Percentiles rank a stretch among this genome's conserved stretches.
phyloP scores from a whole-genome alignment of 1,284 basidiomycete genomes.

The Leccinum griseonigrum region DNA sequence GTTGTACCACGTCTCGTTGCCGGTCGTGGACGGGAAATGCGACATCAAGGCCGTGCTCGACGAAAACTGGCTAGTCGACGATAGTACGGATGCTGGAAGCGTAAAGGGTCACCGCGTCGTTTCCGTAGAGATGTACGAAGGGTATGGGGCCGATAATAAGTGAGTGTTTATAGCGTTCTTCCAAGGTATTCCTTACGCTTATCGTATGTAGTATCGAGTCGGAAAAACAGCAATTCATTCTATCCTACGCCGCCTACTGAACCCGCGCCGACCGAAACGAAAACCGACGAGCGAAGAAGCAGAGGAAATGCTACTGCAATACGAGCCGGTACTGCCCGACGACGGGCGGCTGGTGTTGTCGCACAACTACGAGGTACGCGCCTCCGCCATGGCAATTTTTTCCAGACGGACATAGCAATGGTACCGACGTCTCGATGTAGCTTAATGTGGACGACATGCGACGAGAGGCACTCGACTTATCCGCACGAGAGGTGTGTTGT shows the following conservation, averaged over 20 bases:
- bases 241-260: constrained; percentile 73
- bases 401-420: constrained; percentile 21
- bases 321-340: constrained; percentile 75
- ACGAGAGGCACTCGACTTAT: constrained; percentile 41
- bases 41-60: constrained; percentile 68
- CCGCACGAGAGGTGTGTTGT: constrained; percentile 39
- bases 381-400: background rate
- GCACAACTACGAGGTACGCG: constrained; percentile 71
- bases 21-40: constrained; percentile 46
- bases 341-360: constrained; percentile 78
- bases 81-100: constrained; percentile 47
- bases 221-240: constrained; percentile 70
- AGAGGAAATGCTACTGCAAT: constrained; percentile 86
- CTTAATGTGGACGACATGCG: constrained; percentile 36
- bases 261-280: constrained; percentile 80
- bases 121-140: constrained; percentile 87
- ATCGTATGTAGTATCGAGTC: constrained; percentile 63
- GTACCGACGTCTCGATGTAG: constrained; percentile 21
- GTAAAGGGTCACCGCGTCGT: constrained; percentile 70
- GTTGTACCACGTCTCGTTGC: constrained; percentile 62
- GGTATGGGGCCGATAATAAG: constrained; percentile 69
- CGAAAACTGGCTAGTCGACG: constrained; percentile 92
- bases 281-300: constrained; percentile 78
- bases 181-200: background rate
- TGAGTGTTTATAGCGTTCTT: constrained; percentile 36